Percentiles rank a stretch among this genome's conserved stretches.
These are phyloP conservation scores for Lipomyces japonicus DNA, from an alignment of 805 yeast species.

Conservation along the genomic window DNA sequence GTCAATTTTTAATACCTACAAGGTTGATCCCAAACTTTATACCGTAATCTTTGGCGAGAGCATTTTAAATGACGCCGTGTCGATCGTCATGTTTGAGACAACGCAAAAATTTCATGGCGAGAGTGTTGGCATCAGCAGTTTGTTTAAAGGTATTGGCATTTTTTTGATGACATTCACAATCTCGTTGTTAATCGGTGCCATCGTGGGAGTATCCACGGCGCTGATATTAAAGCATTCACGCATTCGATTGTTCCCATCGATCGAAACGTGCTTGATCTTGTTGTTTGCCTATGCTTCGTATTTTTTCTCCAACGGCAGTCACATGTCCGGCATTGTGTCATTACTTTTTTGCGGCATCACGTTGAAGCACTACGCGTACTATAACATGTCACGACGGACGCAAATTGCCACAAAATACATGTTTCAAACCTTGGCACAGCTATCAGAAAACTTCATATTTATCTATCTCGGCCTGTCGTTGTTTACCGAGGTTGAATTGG, in stretches of 20 bases:
- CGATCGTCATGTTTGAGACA: constrained; percentile 98
- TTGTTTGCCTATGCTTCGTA: constrained; percentile 93
- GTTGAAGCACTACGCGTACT: constrained; percentile 92
- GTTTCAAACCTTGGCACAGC: constrained; percentile 88
- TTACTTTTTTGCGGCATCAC: constrained; percentile 94
- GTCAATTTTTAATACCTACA: constrained; percentile 93
- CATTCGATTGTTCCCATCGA: constrained; percentile 91
- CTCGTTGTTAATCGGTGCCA: constrained; percentile 82
- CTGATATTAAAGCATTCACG: constrained; percentile 86
- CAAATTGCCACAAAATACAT: constrained; percentile 95
- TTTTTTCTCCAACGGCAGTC: constrained; percentile 97
- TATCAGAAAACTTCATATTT: constrained; percentile 94
- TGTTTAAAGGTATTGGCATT: constrained; percentile 90
- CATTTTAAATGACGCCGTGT: constrained; percentile 90
- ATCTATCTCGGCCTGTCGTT: constrained; percentile 90
- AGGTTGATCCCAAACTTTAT: constrained; percentile 95
- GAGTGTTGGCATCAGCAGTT: constrained; percentile 63
- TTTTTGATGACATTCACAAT: constrained; percentile 91
- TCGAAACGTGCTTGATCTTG: constrained; percentile 88
- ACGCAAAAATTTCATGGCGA: constrained; percentile 94
- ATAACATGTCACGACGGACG: constrained; percentile 94
- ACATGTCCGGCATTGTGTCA: constrained; percentile 78
- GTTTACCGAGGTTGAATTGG: constrained; percentile 93
- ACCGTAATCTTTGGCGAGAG: constrained; percentile 98
- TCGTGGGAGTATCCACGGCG: constrained; percentile 85